Base-by-base conservation (phyloP, 1,139 yeast species). In the Candida dubliniensis region DNA sequence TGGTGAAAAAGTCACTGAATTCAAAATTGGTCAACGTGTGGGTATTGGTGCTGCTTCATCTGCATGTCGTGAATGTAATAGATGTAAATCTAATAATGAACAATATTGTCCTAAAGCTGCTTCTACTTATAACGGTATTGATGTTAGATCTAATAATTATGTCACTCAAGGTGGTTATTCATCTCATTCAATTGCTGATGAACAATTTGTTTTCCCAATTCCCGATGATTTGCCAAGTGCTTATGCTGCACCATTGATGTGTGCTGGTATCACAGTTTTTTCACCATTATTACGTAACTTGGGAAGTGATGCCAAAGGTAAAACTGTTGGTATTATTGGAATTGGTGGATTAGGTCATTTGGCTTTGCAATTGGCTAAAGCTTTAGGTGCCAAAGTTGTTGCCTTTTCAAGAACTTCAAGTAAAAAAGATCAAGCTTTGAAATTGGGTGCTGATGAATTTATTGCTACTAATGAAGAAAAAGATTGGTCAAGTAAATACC, bases 231-330 rank as follows among this genome's bases (percentile, higher is more conserved):
- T 81, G 47, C 62, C 67, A 15, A 61, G 74, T 24, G 69, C 65
- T 42, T 60, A 65, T 42, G 87, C 81, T 32, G 86, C 85, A 13
- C 87, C 87, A 24, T 69, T 83, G 58, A 64, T 82, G 68, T 83
- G 88, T 66, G 87, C 82, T 35, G 88, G 88, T 46, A 67, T 81
- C 54, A 83, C 88, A 15, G 81, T 77, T 1, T 82, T 67, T 63
- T 69, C 81, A 5, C 88, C 88, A 35, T 59, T 82, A 48, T 63
- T 60, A 40, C 61, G 71, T 57, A 59, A 64, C 49, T 53, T 67
- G 31, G 63, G 64, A 53, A 47, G 54, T 36, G 58, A 61, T 30
- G 61, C 63, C 32, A 57, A 46, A 34, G 69, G 69, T 12, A 67
- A 66, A 48, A 74, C 75, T 45, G 74, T 74, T 46, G 82, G 79